phyloP scores from a whole-genome alignment of 805 yeast genomes.

The Phaffomyces antillensis region DNA sequence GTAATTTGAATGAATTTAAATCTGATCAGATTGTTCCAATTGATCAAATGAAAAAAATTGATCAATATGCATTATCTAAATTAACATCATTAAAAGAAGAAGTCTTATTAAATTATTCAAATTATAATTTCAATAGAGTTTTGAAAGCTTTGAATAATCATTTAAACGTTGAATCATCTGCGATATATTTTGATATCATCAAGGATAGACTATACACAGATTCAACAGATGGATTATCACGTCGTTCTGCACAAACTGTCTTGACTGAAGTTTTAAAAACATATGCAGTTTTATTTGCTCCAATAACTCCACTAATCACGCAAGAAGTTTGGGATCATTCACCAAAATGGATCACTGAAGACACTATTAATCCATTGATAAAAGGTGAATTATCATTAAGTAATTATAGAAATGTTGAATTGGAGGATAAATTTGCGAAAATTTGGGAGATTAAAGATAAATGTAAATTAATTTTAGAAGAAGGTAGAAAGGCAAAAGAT shows the following conservation, averaged over 20 bases:
- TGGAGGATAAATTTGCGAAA: constrained; percentile 34
- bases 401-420: constrained; percentile 27
- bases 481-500: constrained; percentile 41
- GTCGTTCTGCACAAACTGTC: constrained; percentile 61
- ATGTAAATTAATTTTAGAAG: constrained; percentile 47
- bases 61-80: constrained; percentile 54
- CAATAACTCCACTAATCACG: constrained; percentile 74
- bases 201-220: constrained; percentile 86
- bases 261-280: constrained; percentile 50
- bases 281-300: constrained; percentile 65
- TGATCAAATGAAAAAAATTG: constrained; percentile 39
- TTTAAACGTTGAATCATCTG: constrained; percentile 68
- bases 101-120: constrained; percentile 39
- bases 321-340: constrained; percentile 83
- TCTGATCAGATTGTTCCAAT: constrained; percentile 29
- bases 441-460: constrained; percentile 43
- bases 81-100: constrained; percentile 39
- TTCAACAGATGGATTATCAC: constrained; percentile 32
- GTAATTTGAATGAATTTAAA: constrained; percentile 52
- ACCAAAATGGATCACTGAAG: constrained; percentile 22
- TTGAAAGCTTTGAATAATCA: constrained; percentile 63
- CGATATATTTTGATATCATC: constrained; percentile 78
- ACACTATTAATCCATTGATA: constrained; percentile 12
- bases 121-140: constrained; percentile 62
- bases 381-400: constrained; percentile 12